Conservation (phyloP, 2,329 filamentous ascomycete species). For the Ceratocystis diversiconidia region DNA sequence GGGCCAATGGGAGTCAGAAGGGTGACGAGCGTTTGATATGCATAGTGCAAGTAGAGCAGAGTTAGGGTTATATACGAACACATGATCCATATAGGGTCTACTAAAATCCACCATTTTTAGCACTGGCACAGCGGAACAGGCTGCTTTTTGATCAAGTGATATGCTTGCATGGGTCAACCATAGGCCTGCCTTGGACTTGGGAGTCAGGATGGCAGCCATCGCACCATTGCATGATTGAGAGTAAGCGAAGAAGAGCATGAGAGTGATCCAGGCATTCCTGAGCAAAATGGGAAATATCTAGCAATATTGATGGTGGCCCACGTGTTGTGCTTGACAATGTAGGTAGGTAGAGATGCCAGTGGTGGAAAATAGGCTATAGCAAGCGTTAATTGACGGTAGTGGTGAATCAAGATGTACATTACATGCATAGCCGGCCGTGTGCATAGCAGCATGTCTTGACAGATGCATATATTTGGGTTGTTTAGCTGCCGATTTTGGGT, state of each 20-base stretch:
- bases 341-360: not conserved
- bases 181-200: not conserved
- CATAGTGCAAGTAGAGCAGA: not conserved
- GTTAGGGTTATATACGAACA: not conserved
- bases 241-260: not conserved
- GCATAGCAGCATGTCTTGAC: not conserved
- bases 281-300: no score
- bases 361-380: not conserved
- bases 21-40: no score
- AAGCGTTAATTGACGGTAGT: no score
- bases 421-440: not conserved
- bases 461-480: not conserved
- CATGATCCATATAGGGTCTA: not conserved
- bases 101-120: not conserved
- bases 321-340: not conserved
- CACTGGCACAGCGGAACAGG: not conserved
- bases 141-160: not conserved
- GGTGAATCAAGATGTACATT: not conserved
- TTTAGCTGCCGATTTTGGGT: not conserved
- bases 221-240: constrained; percentile 3
- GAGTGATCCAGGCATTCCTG: not conserved
- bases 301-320: not conserved
- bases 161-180: constrained; percentile 1
- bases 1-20: no score
- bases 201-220: not conserved